Evolutionary conservation across 345 rosid species (phyloP).

Genomic region (Lepidium africanum): DNA sequence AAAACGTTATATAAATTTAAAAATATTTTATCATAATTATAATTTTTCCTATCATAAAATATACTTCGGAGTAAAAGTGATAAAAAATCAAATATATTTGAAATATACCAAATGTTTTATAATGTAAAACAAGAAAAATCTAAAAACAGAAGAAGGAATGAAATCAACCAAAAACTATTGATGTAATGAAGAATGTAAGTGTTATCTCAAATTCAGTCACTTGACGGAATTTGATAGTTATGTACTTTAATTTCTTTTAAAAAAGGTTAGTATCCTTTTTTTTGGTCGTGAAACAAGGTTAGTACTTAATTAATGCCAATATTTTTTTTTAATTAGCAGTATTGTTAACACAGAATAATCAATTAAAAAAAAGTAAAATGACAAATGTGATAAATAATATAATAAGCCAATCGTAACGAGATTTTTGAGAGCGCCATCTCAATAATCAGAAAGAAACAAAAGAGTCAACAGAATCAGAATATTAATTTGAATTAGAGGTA

Average conservation of each 20-base stretch:
- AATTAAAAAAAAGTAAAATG: background rate
- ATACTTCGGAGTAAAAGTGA: no score
- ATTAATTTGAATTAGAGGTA: background rate
- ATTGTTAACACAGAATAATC: no score
- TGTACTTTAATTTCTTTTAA: background rate
- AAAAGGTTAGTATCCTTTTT: background rate
- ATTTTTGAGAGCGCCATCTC: background rate
- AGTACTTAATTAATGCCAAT: background rate
- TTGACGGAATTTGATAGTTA: background rate
- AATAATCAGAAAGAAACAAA: conserved; percentile 24
- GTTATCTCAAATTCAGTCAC: background rate
- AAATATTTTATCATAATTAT: no score
- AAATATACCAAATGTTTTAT: no score
- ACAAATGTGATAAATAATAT: background rate
- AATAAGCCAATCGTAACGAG: background rate
- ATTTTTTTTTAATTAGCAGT: background rate
- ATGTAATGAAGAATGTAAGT: background rate
- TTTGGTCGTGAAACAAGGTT: no score
- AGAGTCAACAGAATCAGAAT: conserved; percentile 20
- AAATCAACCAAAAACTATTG: background rate
- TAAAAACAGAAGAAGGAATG: background rate
- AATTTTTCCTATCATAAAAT: no score
- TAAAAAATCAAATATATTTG: no score
- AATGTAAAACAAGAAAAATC: no score
- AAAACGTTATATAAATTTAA: no score